Percentiles rank a stretch among this genome's conserved stretches.
Conservation (phyloP, 495 filamentous ascomycete species). For the Pseudoneurospora amorphoporcata region DNA sequence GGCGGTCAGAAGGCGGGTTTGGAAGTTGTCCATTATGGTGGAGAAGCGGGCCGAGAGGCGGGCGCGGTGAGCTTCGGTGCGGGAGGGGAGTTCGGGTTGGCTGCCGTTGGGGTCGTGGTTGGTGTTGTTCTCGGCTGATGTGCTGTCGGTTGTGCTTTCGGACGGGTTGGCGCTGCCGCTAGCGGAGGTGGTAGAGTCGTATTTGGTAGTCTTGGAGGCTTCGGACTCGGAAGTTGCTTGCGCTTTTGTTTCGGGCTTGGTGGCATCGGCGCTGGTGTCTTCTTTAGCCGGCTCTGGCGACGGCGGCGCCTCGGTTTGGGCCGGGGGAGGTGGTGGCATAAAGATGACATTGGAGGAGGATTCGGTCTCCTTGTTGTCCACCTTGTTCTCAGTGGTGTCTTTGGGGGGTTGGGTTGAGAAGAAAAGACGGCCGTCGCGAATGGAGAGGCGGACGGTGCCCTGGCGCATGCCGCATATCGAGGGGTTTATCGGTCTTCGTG, state of each 20-base stretch:
- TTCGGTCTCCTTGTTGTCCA: neutral
- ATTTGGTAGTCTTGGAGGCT: neutral
- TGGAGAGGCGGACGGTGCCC: neutral
- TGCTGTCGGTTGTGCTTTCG: neutral
- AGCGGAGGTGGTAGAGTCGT: neutral
- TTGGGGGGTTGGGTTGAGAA: constrained; percentile 14
- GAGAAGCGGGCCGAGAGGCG: constrained; percentile 63
- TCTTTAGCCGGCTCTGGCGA: neutral
- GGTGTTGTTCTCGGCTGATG: neutral
- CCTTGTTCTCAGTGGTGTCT: constrained; percentile 5
- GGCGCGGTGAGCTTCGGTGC: constrained; percentile 61
- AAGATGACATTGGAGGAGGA: neutral
- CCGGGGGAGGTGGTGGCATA: neutral
- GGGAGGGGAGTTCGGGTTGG: constrained; percentile 57
- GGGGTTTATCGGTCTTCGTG: neutral
- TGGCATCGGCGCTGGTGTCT: neutral
- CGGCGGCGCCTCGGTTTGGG: neutral
- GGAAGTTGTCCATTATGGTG: constrained; percentile 76
- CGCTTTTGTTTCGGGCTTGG: neutral
- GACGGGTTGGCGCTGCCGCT: neutral
- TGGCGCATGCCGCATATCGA: neutral
- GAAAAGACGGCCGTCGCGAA: constrained; percentile 1
- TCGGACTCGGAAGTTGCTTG: neutral
- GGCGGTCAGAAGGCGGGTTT: constrained; percentile 72
- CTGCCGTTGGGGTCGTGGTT: neutral